Base-by-base conservation (phyloP, 805 yeast genomes). In the Spathaspora hagerdaliae region DNA sequence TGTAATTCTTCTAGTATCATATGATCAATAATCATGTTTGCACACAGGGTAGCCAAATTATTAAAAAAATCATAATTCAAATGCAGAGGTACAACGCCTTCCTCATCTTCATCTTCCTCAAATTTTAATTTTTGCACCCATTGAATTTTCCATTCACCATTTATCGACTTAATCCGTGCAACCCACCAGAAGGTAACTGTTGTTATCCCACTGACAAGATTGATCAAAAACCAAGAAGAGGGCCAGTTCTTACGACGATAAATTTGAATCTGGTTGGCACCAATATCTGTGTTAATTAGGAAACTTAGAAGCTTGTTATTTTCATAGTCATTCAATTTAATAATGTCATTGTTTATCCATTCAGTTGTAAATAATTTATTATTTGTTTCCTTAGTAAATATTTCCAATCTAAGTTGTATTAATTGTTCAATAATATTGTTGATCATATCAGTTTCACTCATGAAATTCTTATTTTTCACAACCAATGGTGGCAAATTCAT, bases 341-440 rank as follows among this genome's bases (percentile, higher is more conserved):
- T 71, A 36, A 78, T 73, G 36, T 77, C 79, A 51, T 78, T 78
- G n/a, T 71, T 67, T 6, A 79, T 73, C 94, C 94, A 87, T 27
- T 83, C 87, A 0, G 83, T 77, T 0, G 87, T 83, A 33, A 72
- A 68, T 44, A 87, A 74, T 49, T 82, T 72, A 7, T 79, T 74
- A 10, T 77, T 64, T 27, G 83, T 66, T 46, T 82, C 85, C 38
- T 71, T 66, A 45, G 70, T 68, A 44, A 74, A 71, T 3, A 75
- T 71, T 32, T 78, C 75, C 29, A 79, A 60, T 39, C 82, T 69
- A 40, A 84, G 63, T 34, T 67, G 73, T 29, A 77, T 60, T 34
- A 84, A 54, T 37, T 55, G 53, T 27, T 56, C 57, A 15, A 65
- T 63, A n/a, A 69, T 61, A 47, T 53, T 56, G 10, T 51, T 49